Conservation (phyloP, 2,329 filamentous ascomycete species). For the Allantophomopsis lycopodina region DNA sequence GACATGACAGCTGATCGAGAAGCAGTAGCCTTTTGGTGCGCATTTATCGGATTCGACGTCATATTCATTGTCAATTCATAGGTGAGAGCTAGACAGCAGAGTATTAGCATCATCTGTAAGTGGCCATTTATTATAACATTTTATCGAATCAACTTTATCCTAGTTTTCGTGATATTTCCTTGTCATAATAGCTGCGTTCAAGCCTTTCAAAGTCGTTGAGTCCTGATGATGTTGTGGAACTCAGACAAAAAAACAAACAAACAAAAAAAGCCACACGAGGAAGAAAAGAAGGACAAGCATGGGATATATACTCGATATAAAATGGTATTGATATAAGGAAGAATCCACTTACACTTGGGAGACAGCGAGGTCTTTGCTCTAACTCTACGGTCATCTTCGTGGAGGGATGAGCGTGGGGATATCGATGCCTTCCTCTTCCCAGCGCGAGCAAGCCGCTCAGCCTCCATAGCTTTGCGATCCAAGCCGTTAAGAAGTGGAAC, state of each 20-base stretch:
- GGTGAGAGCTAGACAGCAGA: neutral
- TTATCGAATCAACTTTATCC: neutral
- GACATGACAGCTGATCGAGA: conserved; percentile 1
- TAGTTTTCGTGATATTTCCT: neutral
- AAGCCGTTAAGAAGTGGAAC: conserved; percentile 20
- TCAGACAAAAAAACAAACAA: too few relatives aligned
- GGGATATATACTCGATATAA: too few relatives aligned
- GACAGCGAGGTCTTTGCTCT: neutral
- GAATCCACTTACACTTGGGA: conserved; percentile 1
- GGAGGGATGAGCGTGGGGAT: conserved; percentile 3
- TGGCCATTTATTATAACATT: neutral
- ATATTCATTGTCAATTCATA: neutral
- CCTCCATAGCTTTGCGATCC: conserved; percentile 74
- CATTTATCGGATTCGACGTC: neutral
- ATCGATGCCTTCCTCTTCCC: conserved; percentile 20
- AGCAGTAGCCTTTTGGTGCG: neutral
- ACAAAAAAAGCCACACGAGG: too few relatives aligned
- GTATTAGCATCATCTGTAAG: neutral
- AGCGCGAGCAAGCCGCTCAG: conserved; percentile 60
- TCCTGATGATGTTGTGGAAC: too few relatives aligned
- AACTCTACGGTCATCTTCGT: conserved; percentile 4
- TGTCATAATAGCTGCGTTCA: neutral
- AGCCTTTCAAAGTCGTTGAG: too few relatives aligned
- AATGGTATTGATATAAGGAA: neutral
- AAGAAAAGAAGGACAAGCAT: too few relatives aligned